Conservation (phyloP, 225 moss, liverwort and hornwort genomes). For the Bryoerythrophyllum caledonicum region DNA sequence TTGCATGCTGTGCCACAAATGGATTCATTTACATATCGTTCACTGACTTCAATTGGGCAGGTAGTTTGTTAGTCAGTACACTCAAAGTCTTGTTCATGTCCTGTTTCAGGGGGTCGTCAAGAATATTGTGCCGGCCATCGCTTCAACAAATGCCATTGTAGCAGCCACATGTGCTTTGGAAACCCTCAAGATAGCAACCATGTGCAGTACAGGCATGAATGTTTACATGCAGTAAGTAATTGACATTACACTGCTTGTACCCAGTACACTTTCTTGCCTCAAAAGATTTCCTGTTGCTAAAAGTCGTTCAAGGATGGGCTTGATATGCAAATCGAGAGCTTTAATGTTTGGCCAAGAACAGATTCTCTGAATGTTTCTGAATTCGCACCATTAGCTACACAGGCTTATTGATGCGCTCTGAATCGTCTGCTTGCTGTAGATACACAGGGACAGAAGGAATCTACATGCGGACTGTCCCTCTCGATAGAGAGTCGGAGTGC, state of each 20-base stretch:
- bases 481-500: no score
- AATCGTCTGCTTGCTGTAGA: no score
- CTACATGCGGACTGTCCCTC: no score
- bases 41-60: not conserved
- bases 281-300: not conserved
- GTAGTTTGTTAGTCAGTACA: constrained; percentile 6
- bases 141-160: constrained; percentile 96
- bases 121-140: constrained; percentile 99
- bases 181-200: constrained; percentile 94
- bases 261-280: not conserved
- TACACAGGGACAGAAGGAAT: no score
- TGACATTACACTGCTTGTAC: not conserved
- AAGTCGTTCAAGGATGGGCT: not conserved
- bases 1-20: constrained; percentile 14
- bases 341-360: not conserved
- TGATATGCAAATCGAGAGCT: not conserved
- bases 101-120: constrained; percentile 89
- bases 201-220: constrained; percentile 97
- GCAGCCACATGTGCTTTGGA: constrained; percentile 99
- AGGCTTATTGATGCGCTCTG: no score
- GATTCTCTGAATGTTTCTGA: constrained; percentile 4
- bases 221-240: constrained; percentile 91
- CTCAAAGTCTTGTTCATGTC: constrained; percentile 23
- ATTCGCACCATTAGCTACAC: no score
- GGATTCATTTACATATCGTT: not conserved